Evolutionary conservation across 192 early-diverging fungal genomes (phyloP).

Genomic region (Mortierella hygrophila): DNA sequence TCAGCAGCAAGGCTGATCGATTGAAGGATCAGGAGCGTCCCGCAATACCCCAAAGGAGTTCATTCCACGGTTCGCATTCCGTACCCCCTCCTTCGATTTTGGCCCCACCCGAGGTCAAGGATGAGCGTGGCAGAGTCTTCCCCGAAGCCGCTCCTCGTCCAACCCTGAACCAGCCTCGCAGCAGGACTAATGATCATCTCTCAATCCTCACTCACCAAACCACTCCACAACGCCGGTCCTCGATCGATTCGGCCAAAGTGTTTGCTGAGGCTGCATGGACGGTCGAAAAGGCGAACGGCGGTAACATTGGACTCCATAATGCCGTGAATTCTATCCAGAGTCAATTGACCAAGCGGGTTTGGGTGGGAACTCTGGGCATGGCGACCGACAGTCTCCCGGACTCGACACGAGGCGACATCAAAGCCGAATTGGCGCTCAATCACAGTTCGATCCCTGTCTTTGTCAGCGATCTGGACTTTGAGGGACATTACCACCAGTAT

Average conservation of each 20-base stretch:
- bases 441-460: slow-evolving; percentile 85
- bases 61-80: slow-evolving; percentile 52
- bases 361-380: slow-evolving; percentile 85
- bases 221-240: slow-evolving; percentile 23
- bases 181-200: slow-evolving; percentile 36
- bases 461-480: slow-evolving; percentile 82
- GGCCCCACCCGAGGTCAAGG: slow-evolving; percentile 30
- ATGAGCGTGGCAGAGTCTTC: slow-evolving; percentile 47
- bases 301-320: slow-evolving; percentile 97
- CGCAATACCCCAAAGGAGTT: slow-evolving; percentile 38
- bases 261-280: slow-evolving; percentile 66
- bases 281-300: slow-evolving; percentile 81
- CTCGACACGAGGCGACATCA: slow-evolving; percentile 70
- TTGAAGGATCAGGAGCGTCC: slow-evolving; percentile 30
- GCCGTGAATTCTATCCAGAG: slow-evolving; percentile 80
- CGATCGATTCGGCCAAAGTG: slow-evolving; percentile 52
- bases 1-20: slow-evolving; percentile 37
- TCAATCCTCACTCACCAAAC: slow-evolving; percentile 20
- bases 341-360: slow-evolving; percentile 70
- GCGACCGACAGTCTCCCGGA: slow-evolving; percentile 77
- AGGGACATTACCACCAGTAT: slow-evolving; percentile 94
- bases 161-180: slow-evolving; percentile 48
- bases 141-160: slow-evolving; percentile 35
- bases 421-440: slow-evolving; percentile 69
- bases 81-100: slow-evolving; percentile 34